phyloP scores from a whole-genome alignment of 495 filamentous ascomycete species.

The Poronia punctata region DNA sequence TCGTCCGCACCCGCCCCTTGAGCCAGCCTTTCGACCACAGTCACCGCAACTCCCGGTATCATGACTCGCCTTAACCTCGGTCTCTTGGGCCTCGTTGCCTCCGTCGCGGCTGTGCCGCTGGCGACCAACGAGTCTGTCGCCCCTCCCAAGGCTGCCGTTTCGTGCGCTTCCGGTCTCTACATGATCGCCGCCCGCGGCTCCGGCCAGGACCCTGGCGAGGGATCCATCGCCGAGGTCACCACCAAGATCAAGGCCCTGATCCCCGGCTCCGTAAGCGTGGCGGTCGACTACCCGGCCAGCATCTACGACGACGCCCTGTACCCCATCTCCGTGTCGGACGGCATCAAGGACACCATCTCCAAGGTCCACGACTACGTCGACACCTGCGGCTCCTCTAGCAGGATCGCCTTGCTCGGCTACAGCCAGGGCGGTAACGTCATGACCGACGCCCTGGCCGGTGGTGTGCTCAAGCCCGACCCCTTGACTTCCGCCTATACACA shows the following conservation, averaged over 20 bases:
- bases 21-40: too few species aligned
- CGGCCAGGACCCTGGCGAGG: conserved; percentile 6
- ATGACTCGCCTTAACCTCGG: too few species aligned
- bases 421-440: conserved; percentile 14
- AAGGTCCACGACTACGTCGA: conserved; percentile 3
- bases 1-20: too few species aligned
- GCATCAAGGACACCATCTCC: conserved; percentile 7
- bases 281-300: conserved; percentile 10
- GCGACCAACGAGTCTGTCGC: background rate
- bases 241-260: conserved; percentile 1
- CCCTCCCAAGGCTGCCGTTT: too few species aligned
- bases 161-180: conserved; percentile 9
- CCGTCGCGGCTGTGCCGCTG: background rate
- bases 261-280: conserved; percentile 7
- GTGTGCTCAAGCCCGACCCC: conserved; percentile 9
- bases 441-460: conserved; percentile 9
- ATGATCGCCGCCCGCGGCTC: conserved; percentile 11
- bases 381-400: conserved; percentile 5
- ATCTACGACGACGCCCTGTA: conserved; percentile 7
- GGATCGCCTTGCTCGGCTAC: conserved; percentile 6
- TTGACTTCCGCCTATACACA: background rate
- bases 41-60: too few species aligned
- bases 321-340: conserved; percentile 4
- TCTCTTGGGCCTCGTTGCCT: conserved; percentile 4
- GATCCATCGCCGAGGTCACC: conserved; percentile 3